Conservation (phyloP, 495 filamentous ascomycete genomes). For the Hyaloscypha variabilis region DNA sequence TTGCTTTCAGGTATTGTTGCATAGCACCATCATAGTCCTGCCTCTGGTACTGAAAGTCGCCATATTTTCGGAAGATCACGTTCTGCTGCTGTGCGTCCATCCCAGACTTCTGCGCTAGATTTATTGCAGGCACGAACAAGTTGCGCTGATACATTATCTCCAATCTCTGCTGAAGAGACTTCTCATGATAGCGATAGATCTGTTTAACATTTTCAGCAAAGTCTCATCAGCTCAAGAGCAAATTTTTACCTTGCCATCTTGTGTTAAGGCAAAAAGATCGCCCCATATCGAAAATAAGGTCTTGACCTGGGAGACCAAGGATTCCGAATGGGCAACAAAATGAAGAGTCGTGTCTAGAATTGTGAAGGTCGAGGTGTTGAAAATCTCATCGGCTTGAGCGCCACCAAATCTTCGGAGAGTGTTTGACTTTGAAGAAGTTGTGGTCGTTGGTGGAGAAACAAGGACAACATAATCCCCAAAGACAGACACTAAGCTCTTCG, state of each 20-base stretch:
- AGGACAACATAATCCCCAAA: conserved; percentile 88
- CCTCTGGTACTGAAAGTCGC: conserved; percentile 94
- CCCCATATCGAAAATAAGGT: conserved; percentile 87
- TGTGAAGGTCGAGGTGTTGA: conserved; percentile 83
- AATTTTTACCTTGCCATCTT: conserved; percentile 79
- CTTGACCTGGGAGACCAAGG: conserved; percentile 76
- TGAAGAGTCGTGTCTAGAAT: conserved; percentile 88
- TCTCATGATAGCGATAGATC: conserved; percentile 91
- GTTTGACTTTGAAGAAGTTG: conserved; percentile 46
- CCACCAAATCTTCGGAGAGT: conserved; percentile 64
- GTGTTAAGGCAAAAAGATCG: conserved; percentile 82
- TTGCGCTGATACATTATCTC: conserved; percentile 95
- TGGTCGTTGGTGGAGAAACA: conserved; percentile 75
- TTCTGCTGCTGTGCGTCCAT: conserved; percentile 80
- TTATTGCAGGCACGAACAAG: conserved; percentile 88
- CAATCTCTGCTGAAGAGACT: conserved; percentile 83
- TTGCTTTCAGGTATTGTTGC: conserved; percentile 96
- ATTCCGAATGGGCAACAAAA: conserved; percentile 88
- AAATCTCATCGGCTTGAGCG: conserved; percentile 68
- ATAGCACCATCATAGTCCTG: conserved; percentile 95
- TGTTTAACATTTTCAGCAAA: conserved; percentile 35
- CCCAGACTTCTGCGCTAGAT: conserved; percentile 86
- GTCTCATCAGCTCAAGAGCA: background rate
- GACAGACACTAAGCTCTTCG: conserved; percentile 78
- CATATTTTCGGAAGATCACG: conserved; percentile 89